A percentile compares a stretch with the other conserved stretches of the same genome.
Evolutionary conservation across 2,329 filamentous ascomycete genomes (phyloP).

Genomic region (Colletotrichum higginsianum): DNA sequence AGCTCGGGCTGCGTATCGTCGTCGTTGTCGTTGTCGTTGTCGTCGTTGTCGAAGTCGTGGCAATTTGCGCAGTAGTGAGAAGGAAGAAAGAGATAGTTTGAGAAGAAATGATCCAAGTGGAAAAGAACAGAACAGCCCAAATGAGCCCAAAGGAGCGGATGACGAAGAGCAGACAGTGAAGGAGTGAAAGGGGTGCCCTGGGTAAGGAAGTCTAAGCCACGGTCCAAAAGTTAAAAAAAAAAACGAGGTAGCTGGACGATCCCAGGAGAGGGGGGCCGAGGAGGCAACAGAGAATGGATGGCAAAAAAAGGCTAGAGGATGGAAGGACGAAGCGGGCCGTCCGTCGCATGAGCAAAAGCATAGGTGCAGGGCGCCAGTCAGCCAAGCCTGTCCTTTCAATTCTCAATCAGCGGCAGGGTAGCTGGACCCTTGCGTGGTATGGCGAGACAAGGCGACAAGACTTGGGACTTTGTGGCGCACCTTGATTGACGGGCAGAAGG

Average conservation of each 20-base stretch:
- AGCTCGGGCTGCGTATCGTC: background rate
- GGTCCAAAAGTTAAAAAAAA: background rate
- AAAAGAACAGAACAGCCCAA: conserved; percentile 10
- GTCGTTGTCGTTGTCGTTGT: background rate
- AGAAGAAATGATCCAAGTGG: background rate
- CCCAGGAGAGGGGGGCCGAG: background rate
- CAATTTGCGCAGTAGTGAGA: background rate
- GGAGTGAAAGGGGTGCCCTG: conserved; percentile 10
- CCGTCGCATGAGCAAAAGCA: conserved; percentile 5
- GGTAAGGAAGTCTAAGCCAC: conserved; percentile 10
- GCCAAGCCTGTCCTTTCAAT: no score
- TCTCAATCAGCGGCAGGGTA: background rate
- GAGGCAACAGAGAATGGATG: background rate
- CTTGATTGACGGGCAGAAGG: background rate
- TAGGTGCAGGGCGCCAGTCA: background rate
- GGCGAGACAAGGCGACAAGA: background rate
- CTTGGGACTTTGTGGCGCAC: background rate
- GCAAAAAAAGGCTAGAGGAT: background rate
- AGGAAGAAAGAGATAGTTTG: background rate
- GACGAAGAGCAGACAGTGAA: background rate
- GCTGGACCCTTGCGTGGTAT: conserved; percentile 6
- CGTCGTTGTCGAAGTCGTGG: background rate
- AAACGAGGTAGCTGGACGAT: background rate
- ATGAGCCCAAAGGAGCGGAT: conserved; percentile 1
- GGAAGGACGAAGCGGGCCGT: conserved; percentile 7